These are phyloP conservation scores for Gelatoporia subvermispora DNA, from an alignment of 768 basidiomycete species.

Conservation along the genomic window DNA sequence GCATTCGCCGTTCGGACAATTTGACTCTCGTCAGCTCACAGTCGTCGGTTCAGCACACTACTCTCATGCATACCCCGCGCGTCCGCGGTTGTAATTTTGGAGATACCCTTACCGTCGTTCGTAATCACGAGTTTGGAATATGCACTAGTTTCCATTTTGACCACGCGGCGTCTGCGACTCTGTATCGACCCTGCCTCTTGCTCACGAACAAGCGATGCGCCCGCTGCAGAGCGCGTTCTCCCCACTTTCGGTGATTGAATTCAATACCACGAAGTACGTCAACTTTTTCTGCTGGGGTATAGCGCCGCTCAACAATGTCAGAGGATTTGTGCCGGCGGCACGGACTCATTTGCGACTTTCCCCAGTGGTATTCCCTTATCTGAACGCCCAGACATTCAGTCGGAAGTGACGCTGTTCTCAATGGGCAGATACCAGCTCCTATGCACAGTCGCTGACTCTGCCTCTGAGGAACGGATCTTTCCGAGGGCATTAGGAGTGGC, in stretches of 20 bases:
- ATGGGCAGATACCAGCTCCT: not conserved
- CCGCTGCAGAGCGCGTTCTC: too few relatives aligned
- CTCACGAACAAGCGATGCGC: too few relatives aligned
- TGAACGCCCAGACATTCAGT: not conserved
- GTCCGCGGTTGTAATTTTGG: constrained; percentile 10
- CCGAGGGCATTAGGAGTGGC: not conserved
- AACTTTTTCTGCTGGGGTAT: too few relatives aligned
- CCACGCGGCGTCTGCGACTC: too few relatives aligned
- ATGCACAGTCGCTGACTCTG: not conserved
- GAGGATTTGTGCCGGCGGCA: too few relatives aligned
- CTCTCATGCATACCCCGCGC: constrained; percentile 16
- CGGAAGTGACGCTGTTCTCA: not conserved
- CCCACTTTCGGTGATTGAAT: too few relatives aligned
- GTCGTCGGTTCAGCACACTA: constrained; percentile 1
- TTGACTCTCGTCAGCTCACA: constrained; percentile 16
- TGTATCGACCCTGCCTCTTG: too few relatives aligned
- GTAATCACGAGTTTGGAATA: too few relatives aligned
- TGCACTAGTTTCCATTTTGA: too few relatives aligned
- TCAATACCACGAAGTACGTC: too few relatives aligned
- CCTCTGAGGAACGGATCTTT: not conserved
- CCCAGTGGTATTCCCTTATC: not conserved
- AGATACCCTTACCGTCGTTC: constrained; percentile 10
- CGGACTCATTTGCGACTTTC: too few relatives aligned
- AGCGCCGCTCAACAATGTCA: too few relatives aligned
- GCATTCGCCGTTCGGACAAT: constrained; percentile 55